These are phyloP conservation scores for Mucor piriformis DNA, from an alignment of 371 early-diverging fungal genomes.

Conservation along the genomic window DNA sequence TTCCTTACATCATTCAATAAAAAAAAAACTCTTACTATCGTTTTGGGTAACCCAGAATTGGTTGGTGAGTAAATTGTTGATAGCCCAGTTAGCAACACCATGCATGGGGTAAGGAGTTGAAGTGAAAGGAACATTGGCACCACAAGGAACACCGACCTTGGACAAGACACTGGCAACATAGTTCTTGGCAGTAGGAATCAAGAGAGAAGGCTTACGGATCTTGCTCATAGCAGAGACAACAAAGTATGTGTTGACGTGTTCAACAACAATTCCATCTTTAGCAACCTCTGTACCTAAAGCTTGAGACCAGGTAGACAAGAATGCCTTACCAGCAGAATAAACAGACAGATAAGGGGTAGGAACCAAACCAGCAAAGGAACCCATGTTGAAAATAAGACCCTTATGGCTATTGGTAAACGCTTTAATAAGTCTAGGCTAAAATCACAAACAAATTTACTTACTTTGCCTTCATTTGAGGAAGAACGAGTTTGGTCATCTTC, in stretches of 20 bases:
- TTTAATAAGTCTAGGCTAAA: neutral
- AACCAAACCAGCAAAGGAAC: conserved; percentile 89
- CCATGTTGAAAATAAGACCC: conserved; percentile 93
- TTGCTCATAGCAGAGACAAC: conserved; percentile 94
- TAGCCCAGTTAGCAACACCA: conserved; percentile 75
- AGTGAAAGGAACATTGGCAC: conserved; percentile 67
- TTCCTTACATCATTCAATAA: neutral
- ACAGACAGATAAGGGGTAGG: conserved; percentile 90
- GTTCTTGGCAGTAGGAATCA: conserved; percentile 82
- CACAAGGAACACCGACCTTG: conserved; percentile 79
- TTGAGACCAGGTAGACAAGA: conserved; percentile 89
- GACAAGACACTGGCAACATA: conserved; percentile 79
- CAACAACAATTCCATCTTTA: conserved; percentile 76
- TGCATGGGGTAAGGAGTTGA: conserved; percentile 86
- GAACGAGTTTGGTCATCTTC: conserved; percentile 80
- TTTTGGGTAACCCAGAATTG: conserved; percentile 70
- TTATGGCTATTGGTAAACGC: conserved; percentile 51
- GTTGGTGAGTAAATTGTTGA: conserved; percentile 64
- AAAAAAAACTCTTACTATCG: conserved; percentile 42
- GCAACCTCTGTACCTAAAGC: conserved; percentile 87
- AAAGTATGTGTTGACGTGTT: conserved; percentile 92
- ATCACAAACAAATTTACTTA: conserved; percentile 23
- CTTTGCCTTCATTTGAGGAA: conserved; percentile 75
- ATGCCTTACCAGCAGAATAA: conserved; percentile 95
- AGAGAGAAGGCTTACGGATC: conserved; percentile 74